phyloP scores from a whole-genome alignment of 2,329 filamentous ascomycete genomes.

The Trichophyton rubrum region DNA sequence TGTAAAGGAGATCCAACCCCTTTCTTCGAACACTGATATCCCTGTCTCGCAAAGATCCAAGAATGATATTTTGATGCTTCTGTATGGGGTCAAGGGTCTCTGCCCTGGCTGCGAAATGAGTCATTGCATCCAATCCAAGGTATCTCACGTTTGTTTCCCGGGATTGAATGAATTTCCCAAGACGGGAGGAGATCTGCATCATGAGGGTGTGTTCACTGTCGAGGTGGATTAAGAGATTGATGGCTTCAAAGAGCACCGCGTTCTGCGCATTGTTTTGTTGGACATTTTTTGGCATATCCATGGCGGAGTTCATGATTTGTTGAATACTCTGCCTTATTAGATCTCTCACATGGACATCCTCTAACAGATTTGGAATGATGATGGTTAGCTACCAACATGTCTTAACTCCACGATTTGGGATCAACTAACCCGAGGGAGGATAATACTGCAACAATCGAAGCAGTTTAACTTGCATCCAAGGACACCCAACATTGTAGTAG shows the following conservation, averaged over 20 bases:
- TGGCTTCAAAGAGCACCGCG: constrained; percentile 93
- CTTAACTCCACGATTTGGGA: constrained; percentile 8
- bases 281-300: constrained; percentile 94
- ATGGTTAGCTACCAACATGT: background rate
- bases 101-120: constrained; percentile 82
- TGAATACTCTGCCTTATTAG: constrained; percentile 87
- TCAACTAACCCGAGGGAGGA: constrained; percentile 63
- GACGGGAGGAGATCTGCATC: constrained; percentile 81
- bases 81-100: constrained; percentile 96
- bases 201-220: constrained; percentile 90
- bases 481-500: constrained; percentile 99
- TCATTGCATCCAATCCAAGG: constrained; percentile 93
- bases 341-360: constrained; percentile 81
- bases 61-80: constrained; percentile 91
- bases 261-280: constrained; percentile 99
- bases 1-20: constrained; percentile 90
- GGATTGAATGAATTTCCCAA: constrained; percentile 93
- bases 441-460: constrained; percentile 89
- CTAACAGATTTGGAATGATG: constrained; percentile 33
- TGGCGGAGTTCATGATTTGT: constrained; percentile 77
- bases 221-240: constrained; percentile 94
- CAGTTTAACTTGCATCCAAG: constrained; percentile 95
- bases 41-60: constrained; percentile 83
- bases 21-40: constrained; percentile 96
- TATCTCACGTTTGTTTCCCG: constrained; percentile 96